Conservation (phyloP, 371 early-diverging fungal species). For the Apophysomyces elegans region DNA sequence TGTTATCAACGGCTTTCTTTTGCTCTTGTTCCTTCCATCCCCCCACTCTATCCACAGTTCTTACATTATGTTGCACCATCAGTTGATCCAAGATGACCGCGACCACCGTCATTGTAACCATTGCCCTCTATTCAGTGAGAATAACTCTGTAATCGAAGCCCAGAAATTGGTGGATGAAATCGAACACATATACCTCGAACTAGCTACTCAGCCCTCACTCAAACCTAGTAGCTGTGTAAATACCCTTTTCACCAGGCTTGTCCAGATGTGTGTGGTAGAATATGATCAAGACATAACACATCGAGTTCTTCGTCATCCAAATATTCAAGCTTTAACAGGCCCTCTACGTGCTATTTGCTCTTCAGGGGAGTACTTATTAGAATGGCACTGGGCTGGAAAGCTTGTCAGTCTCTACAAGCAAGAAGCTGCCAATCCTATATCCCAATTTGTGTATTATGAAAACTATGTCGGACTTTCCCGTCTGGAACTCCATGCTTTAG, state of each 20-base stretch:
- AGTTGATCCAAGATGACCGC: background rate
- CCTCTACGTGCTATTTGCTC: slow-evolving; percentile 30
- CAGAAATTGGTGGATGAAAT: slow-evolving; percentile 23
- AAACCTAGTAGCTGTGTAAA: slow-evolving; percentile 31
- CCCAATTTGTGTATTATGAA: slow-evolving; percentile 39
- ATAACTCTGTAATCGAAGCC: background rate
- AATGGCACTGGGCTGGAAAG: slow-evolving; percentile 29
- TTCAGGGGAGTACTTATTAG: slow-evolving; percentile 36
- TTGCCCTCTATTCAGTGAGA: background rate
- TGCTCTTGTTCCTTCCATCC: background rate
- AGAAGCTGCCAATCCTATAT: background rate
- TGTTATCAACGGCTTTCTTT: background rate
- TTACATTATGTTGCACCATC: slow-evolving; percentile 16
- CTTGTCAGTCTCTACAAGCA: slow-evolving; percentile 4
- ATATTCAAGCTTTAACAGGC: slow-evolving; percentile 15
- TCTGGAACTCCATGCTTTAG: slow-evolving; percentile 39
- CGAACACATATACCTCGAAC: slow-evolving; percentile 16
- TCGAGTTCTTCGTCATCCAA: slow-evolving; percentile 18
- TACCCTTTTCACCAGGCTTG: slow-evolving; percentile 34
- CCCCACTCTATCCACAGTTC: background rate
- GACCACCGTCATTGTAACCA: slow-evolving; percentile 6
- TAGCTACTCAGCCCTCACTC: slow-evolving; percentile 15
- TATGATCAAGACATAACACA: slow-evolving; percentile 14
- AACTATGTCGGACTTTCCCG: slow-evolving; percentile 43
- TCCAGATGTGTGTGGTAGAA: slow-evolving; percentile 25